A percentile compares a stretch with the other conserved stretches of the same genome.
Conservation (phyloP, 1,139 yeast species). For the Pichia sp. region DNA sequence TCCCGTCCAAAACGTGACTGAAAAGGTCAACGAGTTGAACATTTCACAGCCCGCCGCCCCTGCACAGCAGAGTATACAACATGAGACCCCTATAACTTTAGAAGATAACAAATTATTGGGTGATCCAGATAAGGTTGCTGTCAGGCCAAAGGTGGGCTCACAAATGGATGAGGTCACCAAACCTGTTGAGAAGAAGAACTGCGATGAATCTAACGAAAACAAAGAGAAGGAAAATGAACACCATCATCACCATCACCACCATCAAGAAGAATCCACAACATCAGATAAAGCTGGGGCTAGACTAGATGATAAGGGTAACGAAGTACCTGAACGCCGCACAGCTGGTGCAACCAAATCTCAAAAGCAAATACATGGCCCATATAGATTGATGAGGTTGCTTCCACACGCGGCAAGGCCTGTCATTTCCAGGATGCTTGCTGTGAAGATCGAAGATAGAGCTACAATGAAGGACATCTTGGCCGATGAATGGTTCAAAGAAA, state of each 20-base stretch:
- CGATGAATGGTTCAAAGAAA: conserved; percentile 76
- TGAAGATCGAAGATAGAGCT: conserved; percentile 70
- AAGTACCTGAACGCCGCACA: conserved; percentile 33
- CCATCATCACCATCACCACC: conserved; percentile 16
- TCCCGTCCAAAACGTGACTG: not conserved
- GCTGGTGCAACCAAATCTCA: conserved; percentile 25
- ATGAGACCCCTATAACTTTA: conserved; percentile 6
- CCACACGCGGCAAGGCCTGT: conserved; percentile 93
- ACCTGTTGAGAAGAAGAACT: not conserved
- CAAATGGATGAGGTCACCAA: not conserved
- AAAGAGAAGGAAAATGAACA: not conserved
- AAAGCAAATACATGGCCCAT: conserved; percentile 63
- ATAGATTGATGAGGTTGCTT: conserved; percentile 80
- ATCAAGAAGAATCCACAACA: not conserved
- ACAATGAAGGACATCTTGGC: conserved; percentile 65
- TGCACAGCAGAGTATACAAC: not conserved
- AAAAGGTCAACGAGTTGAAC: not conserved
- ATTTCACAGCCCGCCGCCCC: not conserved
- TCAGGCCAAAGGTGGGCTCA: conserved; percentile 16
- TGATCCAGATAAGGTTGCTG: conserved; percentile 25
- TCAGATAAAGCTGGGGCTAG: not conserved
- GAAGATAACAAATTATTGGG: conserved; percentile 16
- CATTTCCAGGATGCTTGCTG: conserved; percentile 66
- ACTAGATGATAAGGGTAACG: not conserved
- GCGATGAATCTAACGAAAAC: not conserved